Percentiles rank a stretch among this genome's conserved stretches.
These are phyloP conservation scores for Colletotrichum lini DNA, from an alignment of 2,329 filamentous ascomycete species.

Conservation along the genomic window DNA sequence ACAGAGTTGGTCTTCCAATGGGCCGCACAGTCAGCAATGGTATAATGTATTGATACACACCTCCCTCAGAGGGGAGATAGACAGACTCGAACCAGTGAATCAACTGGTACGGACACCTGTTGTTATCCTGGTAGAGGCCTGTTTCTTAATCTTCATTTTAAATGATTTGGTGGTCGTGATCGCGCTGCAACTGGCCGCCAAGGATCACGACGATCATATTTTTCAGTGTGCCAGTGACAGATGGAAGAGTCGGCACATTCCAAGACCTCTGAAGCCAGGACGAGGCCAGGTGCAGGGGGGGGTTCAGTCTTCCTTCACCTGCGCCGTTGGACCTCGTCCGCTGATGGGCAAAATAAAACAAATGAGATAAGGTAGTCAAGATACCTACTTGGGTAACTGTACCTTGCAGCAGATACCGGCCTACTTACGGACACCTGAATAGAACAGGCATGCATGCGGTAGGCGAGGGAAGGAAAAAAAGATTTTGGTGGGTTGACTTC, in stretches of 20 bases:
- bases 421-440: too few species aligned
- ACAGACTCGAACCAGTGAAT: slow-evolving; percentile 1
- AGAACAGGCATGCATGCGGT: not conserved
- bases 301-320: slow-evolving; percentile 36
- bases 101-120: slow-evolving; percentile 4
- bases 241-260: slow-evolving; percentile 42
- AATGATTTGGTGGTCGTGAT: slow-evolving; percentile 17
- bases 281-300: slow-evolving; percentile 38
- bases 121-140: not conserved
- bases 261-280: slow-evolving; percentile 35
- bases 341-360: not conserved
- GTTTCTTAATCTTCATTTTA: too few species aligned
- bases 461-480: not conserved
- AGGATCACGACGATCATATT: slow-evolving; percentile 36
- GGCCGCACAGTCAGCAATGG: slow-evolving; percentile 8
- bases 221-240: slow-evolving; percentile 22
- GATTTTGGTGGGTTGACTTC: slow-evolving; percentile 7
- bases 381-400: too few species aligned
- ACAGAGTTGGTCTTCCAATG: not conserved
- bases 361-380: slow-evolving; percentile 1
- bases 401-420: too few species aligned
- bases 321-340: slow-evolving; percentile 31
- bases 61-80: not conserved
- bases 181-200: slow-evolving; percentile 33
- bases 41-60: slow-evolving; percentile 12